These are phyloP conservation scores for Suillus ampliporus DNA, from an alignment of 768 basidiomycete species.

Conservation along the genomic window DNA sequence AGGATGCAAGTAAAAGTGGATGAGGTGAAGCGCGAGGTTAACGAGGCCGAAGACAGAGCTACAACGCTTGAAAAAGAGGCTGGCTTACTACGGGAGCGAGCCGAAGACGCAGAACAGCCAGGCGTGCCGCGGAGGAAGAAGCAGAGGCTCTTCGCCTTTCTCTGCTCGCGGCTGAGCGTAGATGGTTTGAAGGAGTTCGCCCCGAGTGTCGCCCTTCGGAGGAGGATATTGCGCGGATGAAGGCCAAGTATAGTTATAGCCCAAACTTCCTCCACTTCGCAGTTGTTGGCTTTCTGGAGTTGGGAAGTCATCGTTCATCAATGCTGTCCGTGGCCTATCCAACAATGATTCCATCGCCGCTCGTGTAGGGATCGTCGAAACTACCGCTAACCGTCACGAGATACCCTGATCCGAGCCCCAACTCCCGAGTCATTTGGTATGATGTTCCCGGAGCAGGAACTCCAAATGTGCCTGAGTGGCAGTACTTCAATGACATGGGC, in stretches of 20 bases:
- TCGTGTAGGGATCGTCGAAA: slow-evolving; percentile 27
- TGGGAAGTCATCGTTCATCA: slow-evolving; percentile 37
- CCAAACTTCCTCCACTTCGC: slow-evolving; percentile 28
- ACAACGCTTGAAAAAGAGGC: too few species aligned
- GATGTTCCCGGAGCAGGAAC: slow-evolving; percentile 37
- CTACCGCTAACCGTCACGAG: slow-evolving; percentile 24
- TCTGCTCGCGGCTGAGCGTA: background rate
- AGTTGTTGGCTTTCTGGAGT: slow-evolving; percentile 16
- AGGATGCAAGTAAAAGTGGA: too few species aligned
- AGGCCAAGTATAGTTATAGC: background rate
- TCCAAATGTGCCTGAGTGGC: slow-evolving; percentile 25
- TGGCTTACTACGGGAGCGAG: too few species aligned
- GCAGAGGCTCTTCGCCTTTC: slow-evolving; percentile 17
- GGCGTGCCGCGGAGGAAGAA: too few species aligned
- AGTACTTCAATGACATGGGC: background rate
- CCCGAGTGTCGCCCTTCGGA: background rate
- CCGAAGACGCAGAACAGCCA: slow-evolving; percentile 10
- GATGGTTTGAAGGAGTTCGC: background rate
- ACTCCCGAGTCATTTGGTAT: slow-evolving; percentile 29
- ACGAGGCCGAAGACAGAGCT: too few species aligned
- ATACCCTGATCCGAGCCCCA: slow-evolving; percentile 27
- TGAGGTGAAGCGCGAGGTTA: too few species aligned
- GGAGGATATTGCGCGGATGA: background rate
- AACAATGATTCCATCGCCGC: slow-evolving; percentile 25
- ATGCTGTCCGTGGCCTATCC: slow-evolving; percentile 31